Evolutionary conservation across 2,329 filamentous ascomycete genomes (phyloP).

Genomic region (Colletotrichum eleusines): DNA sequence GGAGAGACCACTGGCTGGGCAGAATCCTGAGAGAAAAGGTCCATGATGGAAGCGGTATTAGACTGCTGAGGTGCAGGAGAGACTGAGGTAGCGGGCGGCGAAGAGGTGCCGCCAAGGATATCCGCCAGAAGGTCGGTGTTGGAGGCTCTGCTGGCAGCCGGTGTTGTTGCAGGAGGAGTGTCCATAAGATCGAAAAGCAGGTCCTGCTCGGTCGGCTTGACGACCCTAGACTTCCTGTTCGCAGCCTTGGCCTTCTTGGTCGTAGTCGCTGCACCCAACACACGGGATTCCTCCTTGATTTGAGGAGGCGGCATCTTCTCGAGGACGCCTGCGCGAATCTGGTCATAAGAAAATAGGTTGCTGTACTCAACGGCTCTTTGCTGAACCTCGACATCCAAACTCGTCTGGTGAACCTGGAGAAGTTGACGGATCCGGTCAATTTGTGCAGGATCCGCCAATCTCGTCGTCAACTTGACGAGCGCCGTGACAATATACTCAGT

Average conservation of each 20-base stretch:
- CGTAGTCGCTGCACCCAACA: slow-evolving; percentile 80
- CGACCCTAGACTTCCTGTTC: slow-evolving; percentile 80
- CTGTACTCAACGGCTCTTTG: slow-evolving; percentile 95
- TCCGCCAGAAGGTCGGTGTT: slow-evolving; percentile 91
- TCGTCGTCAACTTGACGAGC: slow-evolving; percentile 92
- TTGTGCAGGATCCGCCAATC: slow-evolving; percentile 85
- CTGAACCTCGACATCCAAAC: slow-evolving; percentile 94
- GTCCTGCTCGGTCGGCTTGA: slow-evolving; percentile 91
- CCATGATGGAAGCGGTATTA: slow-evolving; percentile 84
- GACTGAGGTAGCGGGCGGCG: slow-evolving; percentile 55
- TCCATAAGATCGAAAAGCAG: slow-evolving; percentile 94
- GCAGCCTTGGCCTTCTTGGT: slow-evolving; percentile 73
- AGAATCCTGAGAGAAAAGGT: slow-evolving; percentile 73
- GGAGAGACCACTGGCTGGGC: slow-evolving; percentile 46
- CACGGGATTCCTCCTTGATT: slow-evolving; percentile 94
- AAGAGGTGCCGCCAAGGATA: slow-evolving; percentile 83
- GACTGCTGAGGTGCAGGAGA: slow-evolving; percentile 67
- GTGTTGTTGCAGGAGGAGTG: slow-evolving; percentile 67
- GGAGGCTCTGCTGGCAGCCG: slow-evolving; percentile 66
- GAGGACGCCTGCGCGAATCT: slow-evolving; percentile 88
- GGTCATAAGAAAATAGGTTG: slow-evolving; percentile 92
- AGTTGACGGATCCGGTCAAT: slow-evolving; percentile 86
- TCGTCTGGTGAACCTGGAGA: slow-evolving; percentile 82
- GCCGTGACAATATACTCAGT: slow-evolving; percentile 97
- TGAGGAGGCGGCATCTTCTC: slow-evolving; percentile 99